Base-by-base conservation (phyloP, 208 protist species). In the Wallacemonas sp. region DNA sequence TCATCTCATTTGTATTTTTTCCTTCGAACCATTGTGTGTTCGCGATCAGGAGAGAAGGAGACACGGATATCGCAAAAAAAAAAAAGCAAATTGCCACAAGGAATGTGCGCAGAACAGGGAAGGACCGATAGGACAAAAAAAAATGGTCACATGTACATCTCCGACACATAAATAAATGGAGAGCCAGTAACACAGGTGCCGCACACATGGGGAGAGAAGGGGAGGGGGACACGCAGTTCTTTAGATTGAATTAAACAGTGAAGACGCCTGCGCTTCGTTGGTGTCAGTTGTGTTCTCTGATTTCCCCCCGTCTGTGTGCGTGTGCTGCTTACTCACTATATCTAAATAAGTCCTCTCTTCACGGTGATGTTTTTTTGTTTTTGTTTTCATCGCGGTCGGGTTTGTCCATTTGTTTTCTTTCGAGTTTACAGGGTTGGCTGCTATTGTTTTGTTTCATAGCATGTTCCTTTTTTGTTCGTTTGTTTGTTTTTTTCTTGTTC, bases 401-500 rank as follows among this genome's bases (percentile, higher is more conserved):
- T 50, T 50, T 18, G 45, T 23, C n/a, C n/a, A n/a, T n/a, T n/a
- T n/a, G n/a, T n/a, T n/a, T n/a, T n/a, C n/a, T n/a, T n/a, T n/a
- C n/a, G n/a, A n/a, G n/a, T n/a, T n/a, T n/a, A n/a, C n/a, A n/a
- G n/a, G n/a, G n/a, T n/a, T n/a, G n/a, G n/a, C n/a, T n/a, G n/a
- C n/a, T n/a, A n/a, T n/a, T n/a, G n/a, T n/a, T n/a, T n/a, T n/a
- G n/a, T n/a, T n/a, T n/a, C n/a, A n/a, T n/a, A n/a, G n/a, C n/a
- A n/a, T n/a, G n/a, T n/a, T n/a, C n/a, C n/a, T n/a, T n/a, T n/a
- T n/a, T n/a, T n/a, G n/a, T n/a, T n/a, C 10, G 16, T 20, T 4
- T 59, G 31, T 59, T 18, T 4, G 20, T 59, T n/a, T 25, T 59
- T 1, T 59, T 59, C 26, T 59, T 41, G 16, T 59, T 59, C 52